Conservation (phyloP, 768 basidiomycete species). For the Phaffia australis region DNA sequence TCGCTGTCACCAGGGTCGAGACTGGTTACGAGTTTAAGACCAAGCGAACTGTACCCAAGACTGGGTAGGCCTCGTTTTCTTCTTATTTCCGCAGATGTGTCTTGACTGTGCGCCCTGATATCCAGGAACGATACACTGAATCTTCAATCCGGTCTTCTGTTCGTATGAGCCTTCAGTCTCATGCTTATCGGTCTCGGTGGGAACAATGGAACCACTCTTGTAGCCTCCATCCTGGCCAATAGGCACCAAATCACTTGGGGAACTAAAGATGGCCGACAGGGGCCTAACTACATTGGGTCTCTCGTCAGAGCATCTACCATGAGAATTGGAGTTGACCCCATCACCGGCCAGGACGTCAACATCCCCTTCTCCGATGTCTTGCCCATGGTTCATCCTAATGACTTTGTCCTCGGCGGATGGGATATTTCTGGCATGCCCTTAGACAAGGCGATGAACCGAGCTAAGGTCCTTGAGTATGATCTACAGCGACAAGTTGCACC, state of each 20-base stretch:
- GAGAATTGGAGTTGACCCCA: slow-evolving; percentile 70
- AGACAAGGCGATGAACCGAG: slow-evolving; percentile 87
- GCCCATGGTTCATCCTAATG: slow-evolving; percentile 93
- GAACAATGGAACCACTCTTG: slow-evolving; percentile 91
- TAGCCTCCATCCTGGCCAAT: slow-evolving; percentile 91
- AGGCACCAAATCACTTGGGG: slow-evolving; percentile 86
- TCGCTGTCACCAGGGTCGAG: slow-evolving; percentile 65
- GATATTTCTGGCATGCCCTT: slow-evolving; percentile 78
- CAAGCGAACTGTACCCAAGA: slow-evolving; percentile 68
- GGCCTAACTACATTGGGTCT: slow-evolving; percentile 87
- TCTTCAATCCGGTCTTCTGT: slow-evolving; percentile 21
- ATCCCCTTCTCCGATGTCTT: slow-evolving; percentile 85
- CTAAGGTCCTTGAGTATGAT: slow-evolving; percentile 89
- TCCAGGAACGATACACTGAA: background rate
- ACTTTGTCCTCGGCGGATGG: slow-evolving; percentile 88
- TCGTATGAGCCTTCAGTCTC: slow-evolving; percentile 47
- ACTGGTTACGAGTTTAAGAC: slow-evolving; percentile 87
- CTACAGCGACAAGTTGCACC: slow-evolving; percentile 90
- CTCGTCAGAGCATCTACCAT: slow-evolving; percentile 92
- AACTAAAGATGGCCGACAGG: slow-evolving; percentile 82
- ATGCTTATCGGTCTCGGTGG: slow-evolving; percentile 97
- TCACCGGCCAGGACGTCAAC: slow-evolving; percentile 75
- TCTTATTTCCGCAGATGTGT: background rate
- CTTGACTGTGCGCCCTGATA: no score
- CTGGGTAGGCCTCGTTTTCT: slow-evolving; percentile 56